Evolutionary conservation across 805 yeast species (phyloP).

Genomic region (Sugiyamaella valdiviana): DNA sequence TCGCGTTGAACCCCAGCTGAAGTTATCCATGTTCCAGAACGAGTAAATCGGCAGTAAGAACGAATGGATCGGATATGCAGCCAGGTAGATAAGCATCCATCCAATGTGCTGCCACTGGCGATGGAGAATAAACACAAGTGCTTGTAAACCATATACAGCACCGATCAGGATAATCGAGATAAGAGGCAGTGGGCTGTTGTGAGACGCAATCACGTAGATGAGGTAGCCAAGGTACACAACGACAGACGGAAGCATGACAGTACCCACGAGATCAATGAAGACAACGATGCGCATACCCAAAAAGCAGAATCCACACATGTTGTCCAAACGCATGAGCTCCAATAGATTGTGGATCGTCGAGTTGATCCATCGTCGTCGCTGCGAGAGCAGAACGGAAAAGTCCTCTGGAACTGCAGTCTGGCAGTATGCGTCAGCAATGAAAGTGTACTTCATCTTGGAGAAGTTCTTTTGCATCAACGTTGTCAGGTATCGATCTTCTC

Average conservation of each 20-base stretch:
- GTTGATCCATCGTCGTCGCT: slow-evolving; percentile 61
- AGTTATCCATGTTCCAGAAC: slow-evolving; percentile 61
- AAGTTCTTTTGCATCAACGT: slow-evolving; percentile 53
- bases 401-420: slow-evolving; percentile 52
- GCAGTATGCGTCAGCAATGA: slow-evolving; percentile 54
- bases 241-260: slow-evolving; percentile 55
- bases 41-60: slow-evolving; percentile 54
- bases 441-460: slow-evolving; percentile 49
- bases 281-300: slow-evolving; percentile 57
- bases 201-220: slow-evolving; percentile 44
- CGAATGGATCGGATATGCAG: slow-evolving; percentile 58
- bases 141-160: slow-evolving; percentile 53
- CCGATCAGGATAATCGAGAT: slow-evolving; percentile 53
- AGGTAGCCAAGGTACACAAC: slow-evolving; percentile 49
- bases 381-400: slow-evolving; percentile 46
- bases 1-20: slow-evolving; percentile 62
- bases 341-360: slow-evolving; percentile 58
- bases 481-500: slow-evolving; percentile 55
- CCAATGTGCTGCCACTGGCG: slow-evolving; percentile 42
- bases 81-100: slow-evolving; percentile 51
- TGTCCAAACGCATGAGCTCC: slow-evolving; percentile 49
- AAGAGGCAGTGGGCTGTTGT: slow-evolving; percentile 44
- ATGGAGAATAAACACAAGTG: slow-evolving; percentile 45
- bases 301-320: slow-evolving; percentile 57
- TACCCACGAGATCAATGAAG: slow-evolving; percentile 49